Base-by-base conservation (phyloP, 805 yeast species). In the Myxozyma melibiosi region DNA sequence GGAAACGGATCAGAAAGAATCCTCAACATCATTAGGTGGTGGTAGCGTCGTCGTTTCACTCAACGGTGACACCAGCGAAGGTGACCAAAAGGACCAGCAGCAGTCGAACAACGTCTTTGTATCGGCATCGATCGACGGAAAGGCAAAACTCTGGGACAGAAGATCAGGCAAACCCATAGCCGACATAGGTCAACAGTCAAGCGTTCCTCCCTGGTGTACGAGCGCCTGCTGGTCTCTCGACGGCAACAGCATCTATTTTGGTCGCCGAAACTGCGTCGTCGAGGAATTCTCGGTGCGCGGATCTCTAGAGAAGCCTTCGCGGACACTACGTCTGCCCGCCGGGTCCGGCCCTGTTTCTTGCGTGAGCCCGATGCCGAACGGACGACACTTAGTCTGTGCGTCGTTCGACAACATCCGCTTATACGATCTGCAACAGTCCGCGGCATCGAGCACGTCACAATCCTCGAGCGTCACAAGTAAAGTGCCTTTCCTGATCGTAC, bases 161-260 rank as follows among this genome's bases (percentile, higher is more conserved):
- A 78, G 99, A 56, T 70, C 74, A 1, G 67, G 72, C 13, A 60
- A 69, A 11, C 57, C 67, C 2, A 84, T 78, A 0, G 68, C 84
- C 16, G 77, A 76, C 37, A 69, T 84, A 13, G 78, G 72, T 22
- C 79, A 84, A 1, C 84, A 89, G 1, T 74, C 79, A 8, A 82
- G 82, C 1, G 80, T 86, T 0, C 96, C 98, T 0, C 98, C 98
- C 0, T 94, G 98, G 98, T 86, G 96, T 71, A 84, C 86, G 80
- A 71, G 74, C 40, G 76, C 61, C 14, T 47, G 64, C 35, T 48
- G 53, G 53, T 85, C 96, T 7, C 76, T 76, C 50, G 85, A 86
- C 66, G 99, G 99, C 9, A 84, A 88, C 55, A 77, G 74, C 40
- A 77, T 90, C 4, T 92, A 78, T 67, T 90, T 84, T 2, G 99